Percentiles rank a stretch among this genome's conserved stretches.
phyloP scores from a whole-genome alignment of 2,329 filamentous ascomycete species.

The Botryotinia convoluta region DNA sequence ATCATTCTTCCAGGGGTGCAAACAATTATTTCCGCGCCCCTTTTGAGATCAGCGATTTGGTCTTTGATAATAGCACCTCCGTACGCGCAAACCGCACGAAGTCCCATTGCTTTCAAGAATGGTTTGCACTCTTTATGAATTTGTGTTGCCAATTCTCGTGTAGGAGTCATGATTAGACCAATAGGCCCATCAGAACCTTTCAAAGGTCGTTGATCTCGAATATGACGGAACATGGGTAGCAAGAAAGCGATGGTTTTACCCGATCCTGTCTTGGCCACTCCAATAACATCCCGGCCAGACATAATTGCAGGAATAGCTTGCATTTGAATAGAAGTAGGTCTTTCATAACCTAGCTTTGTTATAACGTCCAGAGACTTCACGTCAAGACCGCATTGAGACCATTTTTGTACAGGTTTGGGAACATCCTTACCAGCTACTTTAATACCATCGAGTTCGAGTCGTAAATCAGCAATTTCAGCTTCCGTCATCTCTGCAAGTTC shows the following conservation, averaged over 20 bases:
- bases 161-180: constrained; percentile 87
- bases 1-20: constrained; percentile 95
- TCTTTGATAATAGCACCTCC: constrained; percentile 95
- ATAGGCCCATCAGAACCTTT: constrained; percentile 85
- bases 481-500: constrained; percentile 82
- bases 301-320: constrained; percentile 94
- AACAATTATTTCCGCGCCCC: constrained; percentile 90
- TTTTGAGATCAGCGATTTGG: constrained; percentile 94
- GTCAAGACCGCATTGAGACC: constrained; percentile 91
- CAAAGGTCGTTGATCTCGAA: constrained; percentile 84
- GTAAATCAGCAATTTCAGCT: constrained; percentile 76
- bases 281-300: constrained; percentile 93
- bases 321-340: constrained; percentile 89
- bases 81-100: constrained; percentile 89
- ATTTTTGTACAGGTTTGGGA: constrained; percentile 92
- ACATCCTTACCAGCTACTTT: constrained; percentile 86
- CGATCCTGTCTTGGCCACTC: constrained; percentile 95
- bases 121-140: constrained; percentile 95
- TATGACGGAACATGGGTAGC: constrained; percentile 95
- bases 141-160: constrained; percentile 87
- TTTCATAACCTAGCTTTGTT: constrained; percentile 75
- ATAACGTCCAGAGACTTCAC: constrained; percentile 85
- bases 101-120: constrained; percentile 80
- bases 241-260: constrained; percentile 96
- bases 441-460: constrained; percentile 89